Evolutionary conservation across 805 yeast species (phyloP).

Genomic region (Yamadazyma insecticola): DNA sequence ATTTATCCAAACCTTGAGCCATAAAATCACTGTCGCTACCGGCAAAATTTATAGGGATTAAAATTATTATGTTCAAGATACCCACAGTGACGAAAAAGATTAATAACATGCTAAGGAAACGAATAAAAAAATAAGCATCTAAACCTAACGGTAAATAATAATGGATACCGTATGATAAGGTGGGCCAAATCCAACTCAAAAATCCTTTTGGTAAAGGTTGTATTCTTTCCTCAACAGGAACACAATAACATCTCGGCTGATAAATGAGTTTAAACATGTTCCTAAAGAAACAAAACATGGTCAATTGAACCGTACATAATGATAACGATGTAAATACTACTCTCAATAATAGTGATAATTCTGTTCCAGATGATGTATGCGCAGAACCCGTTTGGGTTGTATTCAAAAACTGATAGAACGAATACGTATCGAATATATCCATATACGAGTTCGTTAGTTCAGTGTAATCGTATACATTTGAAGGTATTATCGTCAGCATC

Average conservation of each 20-base stretch:
- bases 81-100: constrained; percentile 51
- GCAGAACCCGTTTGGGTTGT: constrained; percentile 57
- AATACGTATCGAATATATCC: constrained; percentile 23
- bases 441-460: constrained; percentile 24
- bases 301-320: constrained; percentile 50
- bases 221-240: constrained; percentile 35
- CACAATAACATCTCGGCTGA: constrained; percentile 49
- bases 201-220: constrained; percentile 37
- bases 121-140: constrained; percentile 69
- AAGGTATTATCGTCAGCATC: constrained; percentile 17
- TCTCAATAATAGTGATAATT: constrained; percentile 51
- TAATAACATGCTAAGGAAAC: constrained; percentile 53
- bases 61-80: constrained; percentile 48
- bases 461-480: constrained; percentile 17
- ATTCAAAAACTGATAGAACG: constrained; percentile 38
- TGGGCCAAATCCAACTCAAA: constrained; percentile 54
- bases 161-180: constrained; percentile 34
- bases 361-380: constrained; percentile 53
- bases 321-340: constrained; percentile 52
- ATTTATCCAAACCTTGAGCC: constrained; percentile 55
- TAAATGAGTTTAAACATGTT: constrained; percentile 38
- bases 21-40: constrained; percentile 26
- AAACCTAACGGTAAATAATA: constrained; percentile 53
- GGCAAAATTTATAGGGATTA: constrained; percentile 59
- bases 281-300: constrained; percentile 33